phyloP scores from a whole-genome alignment of 208 protist species.

The Hexamita inflata region DNA sequence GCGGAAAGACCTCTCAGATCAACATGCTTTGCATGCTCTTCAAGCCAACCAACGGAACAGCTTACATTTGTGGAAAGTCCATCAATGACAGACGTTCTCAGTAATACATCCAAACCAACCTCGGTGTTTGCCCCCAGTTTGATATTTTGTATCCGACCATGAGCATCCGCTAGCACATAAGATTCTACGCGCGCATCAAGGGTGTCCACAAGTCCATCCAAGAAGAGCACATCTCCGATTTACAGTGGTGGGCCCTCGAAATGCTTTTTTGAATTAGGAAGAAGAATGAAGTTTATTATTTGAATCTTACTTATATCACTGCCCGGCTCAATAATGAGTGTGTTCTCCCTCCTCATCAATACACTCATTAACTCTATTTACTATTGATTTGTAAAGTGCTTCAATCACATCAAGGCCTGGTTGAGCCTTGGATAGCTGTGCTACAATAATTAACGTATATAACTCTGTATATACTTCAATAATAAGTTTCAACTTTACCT shows the following conservation, averaged over 20 bases:
- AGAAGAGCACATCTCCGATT: neutral
- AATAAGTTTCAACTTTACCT: too few species aligned
- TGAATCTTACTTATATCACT: too few species aligned
- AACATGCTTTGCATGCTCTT: conserved; percentile 56
- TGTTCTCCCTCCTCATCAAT: too few species aligned
- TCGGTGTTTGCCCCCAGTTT: conserved; percentile 83
- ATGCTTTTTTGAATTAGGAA: too few species aligned
- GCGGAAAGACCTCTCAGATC: conserved; percentile 53
- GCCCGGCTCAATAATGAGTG: too few species aligned
- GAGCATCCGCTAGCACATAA: conserved; percentile 71
- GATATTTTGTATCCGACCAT: conserved; percentile 69
- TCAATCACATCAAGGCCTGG: too few species aligned
- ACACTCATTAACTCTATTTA: too few species aligned
- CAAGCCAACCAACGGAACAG: conserved; percentile 53
- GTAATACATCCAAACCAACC: conserved; percentile 24
- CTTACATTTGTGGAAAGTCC: conserved; percentile 45
- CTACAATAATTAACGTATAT: too few species aligned
- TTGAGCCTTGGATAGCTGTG: too few species aligned
- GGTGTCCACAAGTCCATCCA: conserved; percentile 42
- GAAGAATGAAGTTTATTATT: too few species aligned
- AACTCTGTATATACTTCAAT: too few species aligned
- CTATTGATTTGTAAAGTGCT: too few species aligned
- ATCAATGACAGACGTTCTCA: conserved; percentile 39
- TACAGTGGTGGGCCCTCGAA: neutral
- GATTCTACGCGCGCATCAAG: conserved; percentile 66